Evolutionary conservation across 352 stramenopile species (phyloP), one percentile per base, ranked within the genome.

Genomic region (Elongisporangium undulatum): DNA sequence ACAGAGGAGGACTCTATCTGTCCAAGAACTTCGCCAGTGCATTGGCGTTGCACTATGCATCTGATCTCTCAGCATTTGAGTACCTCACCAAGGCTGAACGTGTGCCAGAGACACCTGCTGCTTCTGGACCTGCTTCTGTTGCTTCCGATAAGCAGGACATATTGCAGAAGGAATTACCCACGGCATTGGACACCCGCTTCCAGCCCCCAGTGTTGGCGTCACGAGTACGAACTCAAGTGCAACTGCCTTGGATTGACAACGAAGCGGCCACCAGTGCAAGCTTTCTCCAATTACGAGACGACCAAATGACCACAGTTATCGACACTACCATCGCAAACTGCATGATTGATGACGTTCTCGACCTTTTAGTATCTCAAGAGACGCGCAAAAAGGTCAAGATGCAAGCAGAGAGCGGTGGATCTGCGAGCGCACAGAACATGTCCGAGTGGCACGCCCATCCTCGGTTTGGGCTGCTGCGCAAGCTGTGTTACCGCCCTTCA

Each of bases 1-100:
- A 45, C 34, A 64, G 59, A 38, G 66, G 64, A 51, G 69, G 76
- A 5, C 61, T 85, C 19, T 87, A 84, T 38, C 61, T 94, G 50
- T 85, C 82, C 49, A 94, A 89, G 58, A 74, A 89, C 49, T 92
- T 91, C 61, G 63, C 76, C 6, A 72, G 87, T 57, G 82, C 84
- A 5, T 66, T 94, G 15, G 67, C 74, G 10, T 54, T 94, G 0
- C 63, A 82, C 10, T 94, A 94, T 61, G 74, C 82, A n/a, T 83
- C 84, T 10, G 75, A 90, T 22, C 63, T 91, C 23, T 74, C 74
- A 26, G 67, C 82, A 2, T 80, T 93, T 58, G 63, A 70, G 50
- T 61, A 59, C 22, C 24, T 67, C 19, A n/a, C 57, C 21, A 59
- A 50, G 6, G 17, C 23, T 20, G 48, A 61, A 17, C 34, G 34